Conservation (phyloP, 1,284 basidiomycete genomes). For the Irpex lacteus region DNA sequence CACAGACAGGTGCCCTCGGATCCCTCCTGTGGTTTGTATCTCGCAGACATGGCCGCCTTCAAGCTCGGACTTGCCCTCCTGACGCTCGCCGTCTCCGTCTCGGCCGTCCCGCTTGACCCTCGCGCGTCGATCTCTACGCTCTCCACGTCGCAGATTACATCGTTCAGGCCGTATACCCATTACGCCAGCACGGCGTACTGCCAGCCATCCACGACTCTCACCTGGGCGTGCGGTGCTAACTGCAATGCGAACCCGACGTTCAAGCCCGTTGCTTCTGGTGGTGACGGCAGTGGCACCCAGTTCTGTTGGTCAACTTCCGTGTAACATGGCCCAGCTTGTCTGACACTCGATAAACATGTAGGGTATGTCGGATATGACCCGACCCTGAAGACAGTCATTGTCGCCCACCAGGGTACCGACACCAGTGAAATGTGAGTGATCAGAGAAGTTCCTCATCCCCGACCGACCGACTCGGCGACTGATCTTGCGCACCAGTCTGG, state of each 20-base stretch:
- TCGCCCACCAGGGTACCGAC: slow-evolving; percentile 54
- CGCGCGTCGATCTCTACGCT: slow-evolving; percentile 38
- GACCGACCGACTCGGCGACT: neutral
- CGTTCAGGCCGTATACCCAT: slow-evolving; percentile 51
- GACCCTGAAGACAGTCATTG: slow-evolving; percentile 39
- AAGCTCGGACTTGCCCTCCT: slow-evolving; percentile 11
- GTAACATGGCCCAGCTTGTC: neutral
- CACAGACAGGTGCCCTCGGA: neutral
- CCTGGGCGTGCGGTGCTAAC: slow-evolving; percentile 55
- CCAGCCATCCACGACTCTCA: slow-evolving; percentile 36
- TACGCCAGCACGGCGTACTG: slow-evolving; percentile 61
- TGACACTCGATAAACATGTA: slow-evolving; percentile 1
- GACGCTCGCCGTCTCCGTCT: slow-evolving; percentile 16
- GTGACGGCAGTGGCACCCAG: slow-evolving; percentile 49
- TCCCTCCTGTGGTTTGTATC: neutral
- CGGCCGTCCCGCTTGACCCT: slow-evolving; percentile 13
- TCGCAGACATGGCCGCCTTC: neutral
- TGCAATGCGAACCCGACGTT: slow-evolving; percentile 56
- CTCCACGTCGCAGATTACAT: slow-evolving; percentile 37
- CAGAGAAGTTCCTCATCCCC: slow-evolving; percentile 18
- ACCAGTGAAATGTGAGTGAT: slow-evolving; percentile 43
- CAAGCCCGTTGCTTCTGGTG: slow-evolving; percentile 55
- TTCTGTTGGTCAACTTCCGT: slow-evolving; percentile 32
- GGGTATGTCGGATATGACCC: slow-evolving; percentile 49
- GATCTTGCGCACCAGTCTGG: slow-evolving; percentile 30